These are phyloP conservation scores for Vararia minispora DNA, from an alignment of 768 basidiomycete species.

Conservation along the genomic window DNA sequence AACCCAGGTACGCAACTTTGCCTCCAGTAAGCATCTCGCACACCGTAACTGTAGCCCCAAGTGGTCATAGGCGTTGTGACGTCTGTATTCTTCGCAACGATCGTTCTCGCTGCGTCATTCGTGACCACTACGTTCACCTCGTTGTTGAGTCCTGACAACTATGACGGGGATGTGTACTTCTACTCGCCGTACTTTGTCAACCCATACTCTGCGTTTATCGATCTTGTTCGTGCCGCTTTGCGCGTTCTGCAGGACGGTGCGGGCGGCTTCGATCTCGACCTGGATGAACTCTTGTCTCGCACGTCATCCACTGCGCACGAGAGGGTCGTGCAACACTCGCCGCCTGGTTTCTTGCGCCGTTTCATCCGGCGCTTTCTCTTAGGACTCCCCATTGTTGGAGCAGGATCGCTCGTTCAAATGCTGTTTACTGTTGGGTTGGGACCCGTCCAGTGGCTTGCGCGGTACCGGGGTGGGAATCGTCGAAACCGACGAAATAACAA, in stretches of 20 bases:
- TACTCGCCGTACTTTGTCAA: slow-evolving; percentile 10
- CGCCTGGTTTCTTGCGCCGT: slow-evolving; percentile 38
- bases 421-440: slow-evolving; percentile 49
- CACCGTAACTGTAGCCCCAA: slow-evolving; percentile 19
- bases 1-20: slow-evolving; percentile 44
- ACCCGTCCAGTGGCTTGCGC: slow-evolving; percentile 61
- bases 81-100: slow-evolving; percentile 10
- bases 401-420: slow-evolving; percentile 65
- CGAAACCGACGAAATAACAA: slow-evolving; percentile 36
- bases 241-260: slow-evolving; percentile 14
- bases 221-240: slow-evolving; percentile 14
- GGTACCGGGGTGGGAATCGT: slow-evolving; percentile 49
- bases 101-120: slow-evolving; percentile 12
- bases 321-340: slow-evolving; percentile 8
- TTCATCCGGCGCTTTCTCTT: slow-evolving; percentile 64
- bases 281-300: slow-evolving; percentile 30
- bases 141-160: slow-evolving; percentile 5
- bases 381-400: slow-evolving; percentile 70
- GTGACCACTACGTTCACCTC: slow-evolving; percentile 11
- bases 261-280: slow-evolving; percentile 11
- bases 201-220: slow-evolving; percentile 10
- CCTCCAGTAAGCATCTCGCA: slow-evolving; percentile 3
- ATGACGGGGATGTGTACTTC: slow-evolving; percentile 2
- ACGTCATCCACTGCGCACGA: slow-evolving; percentile 10
- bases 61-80: slow-evolving; percentile 42